phyloP scores from a whole-genome alignment of 2,329 filamentous ascomycete genomes.

The Bipolaris sorokiniana region DNA sequence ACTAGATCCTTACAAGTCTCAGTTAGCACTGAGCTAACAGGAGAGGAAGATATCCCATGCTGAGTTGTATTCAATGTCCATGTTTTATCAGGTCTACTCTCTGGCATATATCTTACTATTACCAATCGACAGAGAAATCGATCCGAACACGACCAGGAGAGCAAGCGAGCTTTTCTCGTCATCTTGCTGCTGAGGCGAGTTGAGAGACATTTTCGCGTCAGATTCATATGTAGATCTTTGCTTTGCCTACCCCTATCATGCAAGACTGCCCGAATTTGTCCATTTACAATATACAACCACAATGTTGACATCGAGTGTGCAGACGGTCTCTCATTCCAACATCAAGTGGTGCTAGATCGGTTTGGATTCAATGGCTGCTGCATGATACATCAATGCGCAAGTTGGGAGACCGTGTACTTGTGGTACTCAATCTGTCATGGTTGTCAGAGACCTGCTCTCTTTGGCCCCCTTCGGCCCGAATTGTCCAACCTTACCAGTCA shows the following conservation, averaged over 20 bases:
- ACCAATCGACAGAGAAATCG: constrained; percentile 7
- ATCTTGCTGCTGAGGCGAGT: not conserved
- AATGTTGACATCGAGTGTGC: not conserved
- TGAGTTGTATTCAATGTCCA: constrained; percentile 14
- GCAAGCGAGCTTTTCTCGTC: constrained; percentile 2
- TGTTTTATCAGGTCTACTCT: constrained; percentile 15
- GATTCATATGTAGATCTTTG: constrained; percentile 14
- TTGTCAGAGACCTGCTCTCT: too few species aligned
- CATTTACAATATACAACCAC: not conserved
- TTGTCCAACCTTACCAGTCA: too few species aligned
- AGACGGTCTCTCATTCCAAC: constrained; percentile 10
- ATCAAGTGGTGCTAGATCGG: constrained; percentile 4
- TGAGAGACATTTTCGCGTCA: not conserved
- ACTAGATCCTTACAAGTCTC: constrained; percentile 5
- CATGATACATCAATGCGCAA: constrained; percentile 8
- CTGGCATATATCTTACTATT: not conserved
- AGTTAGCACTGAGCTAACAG: constrained; percentile 11
- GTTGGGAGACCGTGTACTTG: constrained; percentile 4
- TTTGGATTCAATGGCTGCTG: constrained; percentile 14
- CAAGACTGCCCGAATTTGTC: not conserved
- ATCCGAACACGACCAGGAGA: constrained; percentile 6
- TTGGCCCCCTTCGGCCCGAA: too few species aligned
- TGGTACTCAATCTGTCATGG: too few species aligned
- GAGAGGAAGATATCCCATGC: constrained; percentile 3
- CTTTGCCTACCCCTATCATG: constrained; percentile 11